These are phyloP conservation scores for Eimeria sp. DNA, from an alignment of 169 alveolate species.

Conservation along the genomic window DNA sequence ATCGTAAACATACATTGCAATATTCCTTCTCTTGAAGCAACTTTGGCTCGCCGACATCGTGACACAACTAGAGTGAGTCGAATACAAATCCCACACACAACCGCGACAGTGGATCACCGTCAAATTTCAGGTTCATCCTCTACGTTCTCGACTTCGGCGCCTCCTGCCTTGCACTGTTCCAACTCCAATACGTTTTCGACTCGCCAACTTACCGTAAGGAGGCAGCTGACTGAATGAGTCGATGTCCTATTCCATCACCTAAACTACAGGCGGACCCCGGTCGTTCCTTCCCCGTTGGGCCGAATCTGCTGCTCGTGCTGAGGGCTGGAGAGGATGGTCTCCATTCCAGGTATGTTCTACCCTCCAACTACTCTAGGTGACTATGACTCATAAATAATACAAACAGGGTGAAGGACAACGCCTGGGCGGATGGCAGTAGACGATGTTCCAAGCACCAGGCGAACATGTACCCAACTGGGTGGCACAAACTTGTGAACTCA, in stretches of 20 bases:
- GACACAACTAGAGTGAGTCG: constrained; percentile 77
- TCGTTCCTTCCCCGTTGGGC: constrained; percentile 83
- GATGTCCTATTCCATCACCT: background rate
- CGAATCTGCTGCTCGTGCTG: constrained; percentile 69
- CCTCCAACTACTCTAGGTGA: background rate
- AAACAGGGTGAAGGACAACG: constrained; percentile 76
- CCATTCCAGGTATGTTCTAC: constrained; percentile 49
- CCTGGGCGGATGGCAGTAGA: constrained; percentile 73
- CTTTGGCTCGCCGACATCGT: constrained; percentile 79
- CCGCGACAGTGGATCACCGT: background rate
- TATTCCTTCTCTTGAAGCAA: constrained; percentile 20
- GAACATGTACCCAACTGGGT: background rate
- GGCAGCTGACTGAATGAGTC: background rate
- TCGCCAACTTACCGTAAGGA: constrained; percentile 76
- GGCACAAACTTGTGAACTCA: constrained; percentile 55
- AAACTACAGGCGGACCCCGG: constrained; percentile 78
- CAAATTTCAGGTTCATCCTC: constrained; percentile 55
- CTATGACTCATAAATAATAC: background rate
- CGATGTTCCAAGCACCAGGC: background rate
- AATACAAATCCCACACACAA: background rate
- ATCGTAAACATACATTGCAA: background rate
- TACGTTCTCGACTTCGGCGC: constrained; percentile 77
- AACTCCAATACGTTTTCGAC: constrained; percentile 76
- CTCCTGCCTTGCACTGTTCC: constrained; percentile 70
- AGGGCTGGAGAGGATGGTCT: constrained; percentile 75